Evolutionary conservation across 2,329 filamentous ascomycete genomes (phyloP), one percentile per base, ranked within the genome.

Genomic region (Macrophomina tecta): DNA sequence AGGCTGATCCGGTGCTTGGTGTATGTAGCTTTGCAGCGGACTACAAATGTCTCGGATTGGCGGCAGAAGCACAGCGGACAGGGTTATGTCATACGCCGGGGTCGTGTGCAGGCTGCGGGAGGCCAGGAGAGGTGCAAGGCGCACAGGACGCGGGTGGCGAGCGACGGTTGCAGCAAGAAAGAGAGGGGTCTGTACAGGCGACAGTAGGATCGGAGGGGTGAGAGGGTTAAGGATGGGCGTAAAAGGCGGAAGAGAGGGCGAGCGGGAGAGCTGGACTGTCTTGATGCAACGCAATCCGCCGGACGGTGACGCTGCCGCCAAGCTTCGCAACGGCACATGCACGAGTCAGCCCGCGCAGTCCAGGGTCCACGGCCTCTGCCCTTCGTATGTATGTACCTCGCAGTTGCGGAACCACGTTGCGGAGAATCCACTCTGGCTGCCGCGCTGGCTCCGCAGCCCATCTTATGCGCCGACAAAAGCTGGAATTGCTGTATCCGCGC

Each of bases 81-180:
- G 9, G 52, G 60, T 18, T 63, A 63, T 63, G 48, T 63, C 60
- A 63, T 63, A 42, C 46, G 60, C 60, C 60, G 18, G 58, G 60
- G 46, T 63, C 60, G 60, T 36, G 60, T 63, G 60, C 28, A 23
- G 23, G 11, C 56, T 40, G 40, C 28, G 40, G 56, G 56, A 60
- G 56, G 56, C 28, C 56, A 60, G 56, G 56, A 46, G 56, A 60
- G 56, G 23, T 34, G 28, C 11, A 36, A 32, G n/a, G 40, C 30
- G 16, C 6, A 14, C 23, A 11, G 40, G 23, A 14, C 40, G 42
- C 28, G 34, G 5, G 53, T 40, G 9, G 53, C 53, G 53, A 40
- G 18, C 14, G n/a, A 9, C 34, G 14, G 30, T n/a, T 52, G 49
- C 49, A n/a, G 30, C 3, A 30, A n/a, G 23, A 23, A 23, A 16